Evolutionary conservation across 257 asterid genomes (phyloP).

Genomic region (Capsicum rhomboideum): DNA sequence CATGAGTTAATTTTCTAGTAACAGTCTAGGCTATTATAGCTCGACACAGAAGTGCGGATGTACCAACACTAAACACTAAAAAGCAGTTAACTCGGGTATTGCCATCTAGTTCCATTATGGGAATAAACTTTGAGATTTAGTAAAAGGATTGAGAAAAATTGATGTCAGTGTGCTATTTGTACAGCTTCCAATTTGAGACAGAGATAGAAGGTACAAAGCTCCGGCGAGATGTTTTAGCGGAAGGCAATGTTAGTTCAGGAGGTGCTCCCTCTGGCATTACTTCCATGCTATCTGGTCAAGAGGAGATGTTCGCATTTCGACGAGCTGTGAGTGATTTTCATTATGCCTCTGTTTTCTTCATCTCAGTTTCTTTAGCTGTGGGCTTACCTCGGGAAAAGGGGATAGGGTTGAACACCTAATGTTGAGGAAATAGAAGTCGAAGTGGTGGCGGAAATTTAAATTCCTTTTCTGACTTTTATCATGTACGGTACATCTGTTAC

Average conservation of each 20-base stretch:
- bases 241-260: conserved; percentile 65
- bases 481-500: no score
- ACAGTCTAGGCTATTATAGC: neutral
- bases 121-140: neutral
- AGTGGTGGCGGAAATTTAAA: no score
- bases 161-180: conserved; percentile 7
- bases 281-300: conserved; percentile 79
- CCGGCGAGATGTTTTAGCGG: conserved; percentile 76
- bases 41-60: neutral
- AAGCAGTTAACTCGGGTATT: neutral
- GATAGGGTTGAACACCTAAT: neutral
- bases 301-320: conserved; percentile 88
- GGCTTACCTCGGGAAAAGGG: neutral
- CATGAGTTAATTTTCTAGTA: neutral
- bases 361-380: neutral
- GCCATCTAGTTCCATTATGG: neutral
- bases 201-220: conserved; percentile 78
- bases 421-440: neutral
- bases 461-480: no score
- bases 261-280: conserved; percentile 64
- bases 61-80: neutral
- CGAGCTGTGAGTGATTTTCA: conserved; percentile 72
- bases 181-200: conserved; percentile 93
- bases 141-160: neutral
- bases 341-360: neutral